These are phyloP conservation scores for Monosporozyma siamensis DNA, from an alignment of 805 yeast species.

Conservation along the genomic window DNA sequence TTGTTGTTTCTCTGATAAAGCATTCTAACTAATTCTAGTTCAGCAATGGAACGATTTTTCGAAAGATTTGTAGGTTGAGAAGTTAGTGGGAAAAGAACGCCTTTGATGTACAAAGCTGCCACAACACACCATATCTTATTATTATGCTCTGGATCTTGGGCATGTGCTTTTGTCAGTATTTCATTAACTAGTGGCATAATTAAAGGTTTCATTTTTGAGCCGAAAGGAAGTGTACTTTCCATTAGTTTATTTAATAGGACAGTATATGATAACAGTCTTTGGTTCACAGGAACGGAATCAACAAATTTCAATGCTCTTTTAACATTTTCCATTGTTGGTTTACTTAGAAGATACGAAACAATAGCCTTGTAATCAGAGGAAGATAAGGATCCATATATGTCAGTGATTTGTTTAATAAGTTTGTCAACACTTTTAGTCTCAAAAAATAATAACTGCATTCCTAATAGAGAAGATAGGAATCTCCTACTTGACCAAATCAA, in stretches of 20 bases:
- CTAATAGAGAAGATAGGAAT: conserved; percentile 17
- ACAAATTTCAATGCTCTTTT: conserved; percentile 17
- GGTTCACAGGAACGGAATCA: conserved; percentile 11
- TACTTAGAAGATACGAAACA: conserved; percentile 13
- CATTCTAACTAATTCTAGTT: conserved; percentile 18
- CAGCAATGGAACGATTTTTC: neutral
- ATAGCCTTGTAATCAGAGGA: conserved; percentile 18
- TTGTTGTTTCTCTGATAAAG: conserved; percentile 12
- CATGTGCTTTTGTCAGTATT: conserved; percentile 16
- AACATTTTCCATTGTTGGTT: conserved; percentile 11
- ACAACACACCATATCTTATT: conserved; percentile 19
- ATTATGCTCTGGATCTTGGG: conserved; percentile 15
- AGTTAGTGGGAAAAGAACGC: conserved; percentile 7
- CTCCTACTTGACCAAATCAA: conserved; percentile 15
- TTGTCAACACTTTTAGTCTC: conserved; percentile 24
- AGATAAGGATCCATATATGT: conserved; percentile 14
- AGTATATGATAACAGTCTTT: conserved; percentile 13
- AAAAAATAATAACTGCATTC: conserved; percentile 22
- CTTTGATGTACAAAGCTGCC: conserved; percentile 20
- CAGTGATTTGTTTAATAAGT: conserved; percentile 17
- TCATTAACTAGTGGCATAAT: conserved; percentile 9
- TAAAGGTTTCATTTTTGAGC: conserved; percentile 4
- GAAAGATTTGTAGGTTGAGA: neutral
- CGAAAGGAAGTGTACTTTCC: conserved; percentile 10
- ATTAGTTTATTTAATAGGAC: conserved; percentile 15